Percentiles rank a stretch among this genome's conserved stretches.
Conservation (phyloP, 1,139 yeast species). For the Saccharomycopsis crataegensis region DNA sequence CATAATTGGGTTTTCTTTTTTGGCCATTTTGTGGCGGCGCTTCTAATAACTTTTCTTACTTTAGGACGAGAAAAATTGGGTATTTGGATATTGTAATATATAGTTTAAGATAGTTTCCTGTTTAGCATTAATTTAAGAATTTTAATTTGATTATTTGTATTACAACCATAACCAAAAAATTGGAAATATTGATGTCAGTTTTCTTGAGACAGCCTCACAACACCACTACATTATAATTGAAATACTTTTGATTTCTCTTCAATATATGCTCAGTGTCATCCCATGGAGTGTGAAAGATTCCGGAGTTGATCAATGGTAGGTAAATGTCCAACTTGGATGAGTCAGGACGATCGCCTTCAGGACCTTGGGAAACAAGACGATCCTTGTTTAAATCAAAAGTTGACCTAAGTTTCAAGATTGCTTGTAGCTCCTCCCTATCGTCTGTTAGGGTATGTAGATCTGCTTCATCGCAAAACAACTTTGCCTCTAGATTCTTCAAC, state of each 20-base stretch:
- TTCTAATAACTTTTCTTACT: too few relatives aligned
- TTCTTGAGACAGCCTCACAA: neutral
- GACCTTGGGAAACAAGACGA: neutral
- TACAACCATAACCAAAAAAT: too few relatives aligned
- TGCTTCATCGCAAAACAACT: slow-evolving; percentile 26
- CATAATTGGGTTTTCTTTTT: too few relatives aligned
- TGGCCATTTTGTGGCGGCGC: too few relatives aligned
- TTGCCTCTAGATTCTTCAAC: slow-evolving; percentile 37
- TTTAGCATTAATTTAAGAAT: too few relatives aligned
- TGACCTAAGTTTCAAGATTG: neutral
- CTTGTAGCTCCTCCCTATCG: neutral
- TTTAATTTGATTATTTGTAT: too few relatives aligned
- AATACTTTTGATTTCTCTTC: slow-evolving; percentile 24
- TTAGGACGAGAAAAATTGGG: too few relatives aligned
- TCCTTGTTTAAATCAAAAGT: neutral
- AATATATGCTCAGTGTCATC: slow-evolving; percentile 50
- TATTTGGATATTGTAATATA: too few relatives aligned
- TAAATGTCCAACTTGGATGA: slow-evolving; percentile 31
- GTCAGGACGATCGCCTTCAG: slow-evolving; percentile 14
- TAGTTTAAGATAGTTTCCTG: too few relatives aligned
- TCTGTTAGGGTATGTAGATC: neutral
- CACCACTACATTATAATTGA: slow-evolving; percentile 33
- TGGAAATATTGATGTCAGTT: too few relatives aligned
- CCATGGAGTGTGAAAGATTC: slow-evolving; percentile 79
- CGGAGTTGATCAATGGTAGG: slow-evolving; percentile 75